These are phyloP conservation scores for Hysterangium stoloniferum DNA, from an alignment of 768 basidiomycete species.

Conservation along the genomic window DNA sequence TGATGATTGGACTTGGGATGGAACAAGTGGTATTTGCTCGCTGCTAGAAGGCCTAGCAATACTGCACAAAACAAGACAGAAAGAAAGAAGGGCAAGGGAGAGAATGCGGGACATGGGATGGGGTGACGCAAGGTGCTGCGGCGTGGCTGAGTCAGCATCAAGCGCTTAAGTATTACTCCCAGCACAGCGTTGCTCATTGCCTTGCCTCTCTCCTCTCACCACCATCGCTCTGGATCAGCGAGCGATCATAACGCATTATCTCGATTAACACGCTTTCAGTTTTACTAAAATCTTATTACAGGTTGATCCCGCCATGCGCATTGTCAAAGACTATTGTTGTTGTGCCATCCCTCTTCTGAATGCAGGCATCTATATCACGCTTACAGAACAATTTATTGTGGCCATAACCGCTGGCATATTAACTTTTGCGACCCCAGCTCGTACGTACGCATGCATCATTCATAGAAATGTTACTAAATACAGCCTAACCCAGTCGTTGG, in stretches of 20 bases:
- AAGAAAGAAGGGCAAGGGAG: constrained; percentile 19
- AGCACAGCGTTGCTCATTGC: constrained; percentile 1
- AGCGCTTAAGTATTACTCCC: constrained; percentile 16
- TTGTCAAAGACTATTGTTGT: constrained; percentile 75
- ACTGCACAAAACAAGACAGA: constrained; percentile 14
- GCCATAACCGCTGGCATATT: constrained; percentile 64
- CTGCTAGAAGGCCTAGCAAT: constrained; percentile 18
- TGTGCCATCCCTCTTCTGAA: constrained; percentile 89
- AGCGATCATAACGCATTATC: not conserved
- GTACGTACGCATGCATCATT: constrained; percentile 37
- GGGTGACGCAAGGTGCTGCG: too few species aligned
- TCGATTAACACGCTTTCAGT: not conserved
- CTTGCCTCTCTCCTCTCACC: constrained; percentile 9
- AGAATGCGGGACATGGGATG: constrained; percentile 21
- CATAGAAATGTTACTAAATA: not conserved
- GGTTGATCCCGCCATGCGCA: constrained; percentile 7
- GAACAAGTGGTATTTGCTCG: constrained; percentile 27
- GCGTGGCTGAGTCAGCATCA: constrained; percentile 12
- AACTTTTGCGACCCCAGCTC: constrained; percentile 68
- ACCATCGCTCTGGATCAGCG: not conserved
- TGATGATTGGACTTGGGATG: constrained; percentile 25
- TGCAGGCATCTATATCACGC: constrained; percentile 75
- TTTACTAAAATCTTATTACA: not conserved
- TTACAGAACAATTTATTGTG: constrained; percentile 68
- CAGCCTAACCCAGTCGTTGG: constrained; percentile 67